A percentile compares a stretch with the other conserved stretches of the same genome.
Conservation (phyloP, 164 flowering plant species). For the Vitis rupestris region DNA sequence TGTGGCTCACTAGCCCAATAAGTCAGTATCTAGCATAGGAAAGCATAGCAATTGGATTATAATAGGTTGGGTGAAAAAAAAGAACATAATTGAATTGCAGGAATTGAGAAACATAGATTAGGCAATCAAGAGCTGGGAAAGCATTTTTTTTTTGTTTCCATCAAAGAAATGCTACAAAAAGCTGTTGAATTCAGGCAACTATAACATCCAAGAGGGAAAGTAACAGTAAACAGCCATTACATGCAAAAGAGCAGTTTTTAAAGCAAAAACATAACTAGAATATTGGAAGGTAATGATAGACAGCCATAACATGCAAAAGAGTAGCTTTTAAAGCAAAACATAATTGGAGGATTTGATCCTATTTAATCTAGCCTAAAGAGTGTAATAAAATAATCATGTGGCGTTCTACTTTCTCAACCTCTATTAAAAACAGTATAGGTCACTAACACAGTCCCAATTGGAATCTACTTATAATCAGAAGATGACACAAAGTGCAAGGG, state of each 20-base stretch:
- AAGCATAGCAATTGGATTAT: neutral
- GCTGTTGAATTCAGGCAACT: no score
- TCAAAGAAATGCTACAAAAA: neutral
- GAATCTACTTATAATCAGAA: no score
- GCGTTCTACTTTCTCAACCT: no score
- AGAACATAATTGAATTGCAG: no score
- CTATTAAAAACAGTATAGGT: no score
- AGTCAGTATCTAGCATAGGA: slow-evolving; percentile 77
- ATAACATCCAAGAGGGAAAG: neutral
- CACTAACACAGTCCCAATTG: no score
- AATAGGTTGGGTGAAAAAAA: neutral
- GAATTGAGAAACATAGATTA: neutral
- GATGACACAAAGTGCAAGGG: no score
- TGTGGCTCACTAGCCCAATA: slow-evolving; percentile 94
- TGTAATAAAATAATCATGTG: neutral
- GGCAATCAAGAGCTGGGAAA: neutral
- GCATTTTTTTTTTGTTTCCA: neutral
- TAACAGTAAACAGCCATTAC: no score
- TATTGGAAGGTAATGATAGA: neutral
- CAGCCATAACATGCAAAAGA: neutral
- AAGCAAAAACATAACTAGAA: no score
- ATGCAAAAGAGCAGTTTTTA: no score
- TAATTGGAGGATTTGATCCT: neutral
- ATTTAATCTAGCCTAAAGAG: neutral
- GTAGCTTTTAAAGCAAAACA: neutral